phyloP scores from a whole-genome alignment of 1,139 yeast species.

The Kurtzmaniella quercitrusa region DNA sequence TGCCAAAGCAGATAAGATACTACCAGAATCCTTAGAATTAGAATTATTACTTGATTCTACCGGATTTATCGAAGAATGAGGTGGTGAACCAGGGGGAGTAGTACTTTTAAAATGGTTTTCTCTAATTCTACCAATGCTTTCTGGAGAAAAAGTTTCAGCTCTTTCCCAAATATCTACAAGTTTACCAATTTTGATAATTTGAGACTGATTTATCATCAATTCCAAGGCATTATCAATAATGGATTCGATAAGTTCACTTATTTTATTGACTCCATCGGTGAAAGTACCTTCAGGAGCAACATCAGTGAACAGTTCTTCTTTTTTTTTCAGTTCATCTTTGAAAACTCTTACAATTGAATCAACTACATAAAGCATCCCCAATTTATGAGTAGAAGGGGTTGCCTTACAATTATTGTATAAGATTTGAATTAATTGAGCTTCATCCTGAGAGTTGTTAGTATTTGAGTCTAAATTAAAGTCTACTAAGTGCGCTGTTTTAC shows the following conservation, averaged over 20 bases:
- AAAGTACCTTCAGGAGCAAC: conserved; percentile 65
- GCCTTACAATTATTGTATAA: conserved; percentile 68
- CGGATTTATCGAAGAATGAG: conserved; percentile 9
- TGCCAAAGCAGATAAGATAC: conserved; percentile 63
- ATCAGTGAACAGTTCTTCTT: conserved; percentile 40
- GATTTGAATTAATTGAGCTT: conserved; percentile 54
- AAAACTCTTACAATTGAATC: conserved; percentile 89
- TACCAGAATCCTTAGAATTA: conserved; percentile 44
- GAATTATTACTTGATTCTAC: conserved; percentile 4
- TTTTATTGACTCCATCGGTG: conserved; percentile 66
- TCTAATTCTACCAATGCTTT: conserved; percentile 52
- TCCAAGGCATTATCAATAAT: conserved; percentile 58
- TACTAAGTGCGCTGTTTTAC: background rate
- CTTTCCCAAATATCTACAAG: conserved; percentile 91
- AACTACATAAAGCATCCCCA: conserved; percentile 86
- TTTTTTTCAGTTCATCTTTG: conserved; percentile 66
- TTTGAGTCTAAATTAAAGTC: background rate
- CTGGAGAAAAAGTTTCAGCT: conserved; percentile 68
- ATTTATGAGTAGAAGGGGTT: conserved; percentile 76
- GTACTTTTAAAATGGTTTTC: conserved; percentile 54
- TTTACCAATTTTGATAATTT: conserved; percentile 70
- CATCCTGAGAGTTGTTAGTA: conserved; percentile 27
- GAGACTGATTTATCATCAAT: conserved; percentile 46
- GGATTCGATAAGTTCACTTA: conserved; percentile 55
- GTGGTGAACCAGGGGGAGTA: conserved; percentile 54